A percentile compares a stretch with the other conserved stretches of the same genome.
Evolutionary conservation across 148 eudicot genomes (phyloP).

Genomic region (Polygonum aviculare): DNA sequence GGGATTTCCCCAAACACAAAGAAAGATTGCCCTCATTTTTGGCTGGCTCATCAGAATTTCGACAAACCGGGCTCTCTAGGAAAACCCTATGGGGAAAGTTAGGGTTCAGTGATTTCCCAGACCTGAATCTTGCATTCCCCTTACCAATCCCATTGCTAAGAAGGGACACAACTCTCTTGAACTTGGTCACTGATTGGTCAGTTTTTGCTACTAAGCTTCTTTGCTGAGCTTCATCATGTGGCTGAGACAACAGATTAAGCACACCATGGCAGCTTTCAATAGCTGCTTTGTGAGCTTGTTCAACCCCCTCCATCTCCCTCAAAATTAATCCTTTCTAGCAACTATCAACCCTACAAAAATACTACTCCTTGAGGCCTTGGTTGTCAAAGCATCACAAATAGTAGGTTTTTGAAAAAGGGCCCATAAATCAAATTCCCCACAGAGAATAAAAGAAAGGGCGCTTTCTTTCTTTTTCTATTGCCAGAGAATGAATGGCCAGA

Average conservation of each 20-base stretch:
- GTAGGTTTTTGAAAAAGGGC: not conserved
- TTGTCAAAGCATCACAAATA: not conserved
- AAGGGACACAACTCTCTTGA: constrained; percentile 66
- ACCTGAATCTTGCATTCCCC: constrained; percentile 79
- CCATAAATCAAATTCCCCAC: not conserved
- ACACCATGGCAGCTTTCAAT: constrained; percentile 71
- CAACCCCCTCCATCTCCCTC: constrained; percentile 56
- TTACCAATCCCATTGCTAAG: constrained; percentile 31
- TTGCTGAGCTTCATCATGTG: constrained; percentile 30
- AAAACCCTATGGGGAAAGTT: constrained; percentile 34
- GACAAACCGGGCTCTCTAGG: constrained; percentile 24
- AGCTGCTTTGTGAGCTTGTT: constrained; percentile 66
- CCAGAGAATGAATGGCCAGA: not conserved
- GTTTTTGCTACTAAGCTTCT: constrained; percentile 19
- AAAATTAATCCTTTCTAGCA: not conserved
- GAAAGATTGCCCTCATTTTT: constrained; percentile 30
- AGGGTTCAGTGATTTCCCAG: constrained; percentile 30
- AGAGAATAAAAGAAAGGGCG: not conserved
- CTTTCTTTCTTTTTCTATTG: not conserved
- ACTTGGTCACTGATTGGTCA: constrained; percentile 50
- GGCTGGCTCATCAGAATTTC: constrained; percentile 16
- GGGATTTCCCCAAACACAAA: constrained; percentile 28
- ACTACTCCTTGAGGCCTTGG: not conserved
- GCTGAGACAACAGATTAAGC: constrained; percentile 44
- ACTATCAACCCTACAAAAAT: not conserved